A percentile compares a stretch with the other conserved stretches of the same genome.
Conservation (phyloP, 2,329 filamentous ascomycete genomes). For the Cercospora sesami region DNA sequence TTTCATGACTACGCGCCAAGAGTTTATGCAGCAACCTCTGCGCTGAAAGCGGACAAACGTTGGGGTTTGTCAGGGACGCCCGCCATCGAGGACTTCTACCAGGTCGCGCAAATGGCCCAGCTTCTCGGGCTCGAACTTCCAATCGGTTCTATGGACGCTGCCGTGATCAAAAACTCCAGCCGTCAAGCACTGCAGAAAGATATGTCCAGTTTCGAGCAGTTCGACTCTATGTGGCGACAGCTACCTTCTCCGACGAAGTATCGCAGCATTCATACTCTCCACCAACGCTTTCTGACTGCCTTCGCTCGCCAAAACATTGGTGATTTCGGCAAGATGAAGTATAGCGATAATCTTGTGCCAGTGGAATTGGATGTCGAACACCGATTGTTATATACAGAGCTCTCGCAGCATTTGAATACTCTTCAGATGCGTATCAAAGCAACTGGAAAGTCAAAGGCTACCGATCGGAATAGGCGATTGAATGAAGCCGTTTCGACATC, state of each 20-base stretch:
- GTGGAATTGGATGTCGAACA: constrained; percentile 52
- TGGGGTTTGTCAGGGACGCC: constrained; percentile 68
- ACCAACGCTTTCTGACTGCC: constrained; percentile 56
- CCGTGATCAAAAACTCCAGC: constrained; percentile 48
- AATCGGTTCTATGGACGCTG: constrained; percentile 52
- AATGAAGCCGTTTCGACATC: constrained; percentile 50
- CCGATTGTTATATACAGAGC: constrained; percentile 55
- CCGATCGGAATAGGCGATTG: constrained; percentile 44
- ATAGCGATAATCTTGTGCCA: constrained; percentile 47
- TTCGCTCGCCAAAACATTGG: constrained; percentile 51
- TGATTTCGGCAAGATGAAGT: constrained; percentile 46
- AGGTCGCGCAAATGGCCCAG: constrained; percentile 59
- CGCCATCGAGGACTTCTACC: constrained; percentile 56
- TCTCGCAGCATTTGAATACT: constrained; percentile 55
- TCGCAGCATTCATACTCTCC: constrained; percentile 50
- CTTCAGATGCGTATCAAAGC: constrained; percentile 52
- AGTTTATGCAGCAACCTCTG: constrained; percentile 44
- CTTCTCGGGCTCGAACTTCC: constrained; percentile 59
- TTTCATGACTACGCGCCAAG: constrained; percentile 58
- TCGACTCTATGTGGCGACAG: constrained; percentile 53
- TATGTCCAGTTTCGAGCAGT: constrained; percentile 55
- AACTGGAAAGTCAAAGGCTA: constrained; percentile 38
- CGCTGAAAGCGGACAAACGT: constrained; percentile 52
- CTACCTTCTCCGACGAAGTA: constrained; percentile 56
- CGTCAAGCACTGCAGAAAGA: constrained; percentile 46